These are phyloP conservation scores for Isabelozyma pseudorhagii DNA, from an alignment of 805 yeast genomes.

Conservation along the genomic window DNA sequence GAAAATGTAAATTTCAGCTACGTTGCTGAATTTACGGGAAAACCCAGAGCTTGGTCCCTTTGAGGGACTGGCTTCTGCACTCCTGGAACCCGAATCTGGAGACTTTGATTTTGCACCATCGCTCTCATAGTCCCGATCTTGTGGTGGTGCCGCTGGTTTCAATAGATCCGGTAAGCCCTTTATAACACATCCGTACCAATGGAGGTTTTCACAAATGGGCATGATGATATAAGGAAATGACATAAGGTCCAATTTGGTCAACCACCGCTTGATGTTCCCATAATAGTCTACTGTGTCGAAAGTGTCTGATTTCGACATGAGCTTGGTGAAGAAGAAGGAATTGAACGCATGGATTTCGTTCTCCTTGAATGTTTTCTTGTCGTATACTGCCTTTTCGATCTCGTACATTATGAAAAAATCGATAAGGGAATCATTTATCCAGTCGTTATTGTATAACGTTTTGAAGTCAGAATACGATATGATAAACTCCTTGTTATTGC, in stretches of 20 bases:
- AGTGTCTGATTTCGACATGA: constrained; percentile 32
- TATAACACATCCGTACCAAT: constrained; percentile 86
- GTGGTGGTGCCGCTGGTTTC: constrained; percentile 5
- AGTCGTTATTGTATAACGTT: constrained; percentile 74
- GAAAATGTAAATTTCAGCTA: constrained; percentile 52
- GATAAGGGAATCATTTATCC: constrained; percentile 86
- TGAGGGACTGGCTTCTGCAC: neutral
- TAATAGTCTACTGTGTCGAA: constrained; percentile 40
- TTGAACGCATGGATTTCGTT: constrained; percentile 60
- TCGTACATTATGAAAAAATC: constrained; percentile 76
- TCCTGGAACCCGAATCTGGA: neutral
- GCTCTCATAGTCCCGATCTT: constrained; percentile 1
- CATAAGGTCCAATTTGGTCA: constrained; percentile 59
- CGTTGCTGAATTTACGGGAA: constrained; percentile 3
- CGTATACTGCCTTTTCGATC: constrained; percentile 35
- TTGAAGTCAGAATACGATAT: constrained; percentile 71
- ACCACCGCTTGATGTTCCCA: constrained; percentile 73
- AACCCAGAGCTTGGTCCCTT: constrained; percentile 8
- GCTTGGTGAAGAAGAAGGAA: constrained; percentile 77
- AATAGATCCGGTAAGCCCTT: constrained; percentile 45
- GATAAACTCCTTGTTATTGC: constrained; percentile 51
- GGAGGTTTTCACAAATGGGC: constrained; percentile 78
- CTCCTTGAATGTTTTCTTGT: constrained; percentile 17
- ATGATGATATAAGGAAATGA: constrained; percentile 60
- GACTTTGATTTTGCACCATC: neutral